These are phyloP conservation scores for Cercospora sp. DNA, from an alignment of 2,329 filamentous ascomycete genomes.

Conservation along the genomic window DNA sequence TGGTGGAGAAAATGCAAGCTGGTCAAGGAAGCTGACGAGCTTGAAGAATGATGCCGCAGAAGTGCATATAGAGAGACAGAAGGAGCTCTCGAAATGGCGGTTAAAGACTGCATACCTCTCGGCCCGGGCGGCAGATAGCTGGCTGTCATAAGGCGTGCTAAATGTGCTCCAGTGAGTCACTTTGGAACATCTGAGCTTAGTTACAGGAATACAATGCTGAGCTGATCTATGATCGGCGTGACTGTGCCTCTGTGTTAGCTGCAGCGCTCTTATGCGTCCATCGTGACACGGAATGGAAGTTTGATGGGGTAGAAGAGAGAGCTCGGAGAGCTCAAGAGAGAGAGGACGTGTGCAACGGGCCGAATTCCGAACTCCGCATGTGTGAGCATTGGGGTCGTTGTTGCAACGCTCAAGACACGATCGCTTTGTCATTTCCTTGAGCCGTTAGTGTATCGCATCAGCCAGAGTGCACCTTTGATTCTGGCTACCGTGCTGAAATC, in stretches of 20 bases:
- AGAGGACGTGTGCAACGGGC: not conserved
- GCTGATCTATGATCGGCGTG: not conserved
- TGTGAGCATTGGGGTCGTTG: not conserved
- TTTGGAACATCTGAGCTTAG: not conserved
- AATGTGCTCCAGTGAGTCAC: not conserved
- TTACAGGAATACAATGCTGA: not conserved
- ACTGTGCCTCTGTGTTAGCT: not conserved
- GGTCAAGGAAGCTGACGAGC: not conserved
- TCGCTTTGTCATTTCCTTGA: no score
- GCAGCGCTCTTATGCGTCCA: not conserved
- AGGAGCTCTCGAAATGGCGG: not conserved
- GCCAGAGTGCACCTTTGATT: no score
- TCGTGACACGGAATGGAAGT: not conserved
- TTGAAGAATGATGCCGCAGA: not conserved
- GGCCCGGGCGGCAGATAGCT: slow-evolving; percentile 2
- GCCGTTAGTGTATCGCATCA: no score
- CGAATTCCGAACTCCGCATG: not conserved
- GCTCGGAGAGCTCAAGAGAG: not conserved
- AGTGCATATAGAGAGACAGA: not conserved
- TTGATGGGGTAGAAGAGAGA: not conserved
- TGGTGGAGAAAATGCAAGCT: not conserved
- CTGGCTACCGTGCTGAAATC: no score
- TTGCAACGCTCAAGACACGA: not conserved
- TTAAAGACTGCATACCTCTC: not conserved
- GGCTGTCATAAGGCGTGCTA: not conserved